A percentile compares a stretch with the other conserved stretches of the same genome.
phyloP scores from a whole-genome alignment of 1,284 basidiomycete species.

The Trametes hirsuta region DNA sequence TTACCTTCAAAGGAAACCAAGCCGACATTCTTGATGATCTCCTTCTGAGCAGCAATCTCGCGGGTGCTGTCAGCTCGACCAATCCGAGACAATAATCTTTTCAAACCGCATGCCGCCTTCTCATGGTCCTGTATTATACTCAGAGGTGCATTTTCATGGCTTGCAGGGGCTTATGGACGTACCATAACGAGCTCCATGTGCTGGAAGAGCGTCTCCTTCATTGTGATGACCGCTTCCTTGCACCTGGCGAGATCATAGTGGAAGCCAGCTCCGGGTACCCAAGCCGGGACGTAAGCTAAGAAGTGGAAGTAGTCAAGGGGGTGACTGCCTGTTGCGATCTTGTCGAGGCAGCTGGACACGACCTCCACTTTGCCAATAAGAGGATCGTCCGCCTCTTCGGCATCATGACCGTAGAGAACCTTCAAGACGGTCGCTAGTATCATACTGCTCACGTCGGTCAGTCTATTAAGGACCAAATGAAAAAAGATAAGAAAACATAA shows the following conservation, averaged over 20 bases:
- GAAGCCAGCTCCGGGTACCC: slow-evolving; percentile 32
- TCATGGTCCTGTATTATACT: neutral
- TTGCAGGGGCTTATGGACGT: neutral
- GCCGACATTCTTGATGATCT: slow-evolving; percentile 11
- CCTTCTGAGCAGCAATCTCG: neutral
- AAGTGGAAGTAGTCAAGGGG: slow-evolving; percentile 25
- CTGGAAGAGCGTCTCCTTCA: slow-evolving; percentile 11
- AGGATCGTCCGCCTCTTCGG: slow-evolving; percentile 2
- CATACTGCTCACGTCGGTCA: neutral
- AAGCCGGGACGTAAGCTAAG: slow-evolving; percentile 27
- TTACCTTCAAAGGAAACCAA: slow-evolving; percentile 8
- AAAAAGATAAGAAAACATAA: neutral
- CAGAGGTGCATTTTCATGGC: neutral
- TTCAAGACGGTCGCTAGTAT: slow-evolving; percentile 11
- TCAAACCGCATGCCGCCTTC: neutral
- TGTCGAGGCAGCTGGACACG: neutral
- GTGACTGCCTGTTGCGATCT: slow-evolving; percentile 2
- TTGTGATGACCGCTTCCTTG: slow-evolving; percentile 10
- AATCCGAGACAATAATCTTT: neutral
- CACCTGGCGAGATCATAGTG: slow-evolving; percentile 29
- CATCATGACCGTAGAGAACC: slow-evolving; percentile 11
- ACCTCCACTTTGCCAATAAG: slow-evolving; percentile 1
- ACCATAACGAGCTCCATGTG: slow-evolving; percentile 6
- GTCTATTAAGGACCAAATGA: neutral
- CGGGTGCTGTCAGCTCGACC: neutral